These are phyloP conservation scores for Carex kokanica DNA, from an alignment of 176 grass and related monocot species.

Conservation along the genomic window DNA sequence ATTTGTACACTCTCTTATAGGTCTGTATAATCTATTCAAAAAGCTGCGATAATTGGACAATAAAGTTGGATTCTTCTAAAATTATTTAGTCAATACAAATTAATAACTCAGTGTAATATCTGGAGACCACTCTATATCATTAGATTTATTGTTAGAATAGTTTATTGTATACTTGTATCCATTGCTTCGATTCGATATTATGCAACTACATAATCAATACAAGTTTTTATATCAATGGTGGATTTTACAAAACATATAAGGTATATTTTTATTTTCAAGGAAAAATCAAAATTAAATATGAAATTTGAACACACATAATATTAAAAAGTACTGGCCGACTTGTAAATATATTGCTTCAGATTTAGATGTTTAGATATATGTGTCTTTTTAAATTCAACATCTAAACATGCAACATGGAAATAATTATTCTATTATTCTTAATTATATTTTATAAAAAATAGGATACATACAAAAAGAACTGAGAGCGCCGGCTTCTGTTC, in stretches of 20 bases:
- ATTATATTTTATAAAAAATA: neutral
- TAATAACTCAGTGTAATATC: too few relatives aligned
- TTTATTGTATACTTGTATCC: too few relatives aligned
- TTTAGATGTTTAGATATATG: neutral
- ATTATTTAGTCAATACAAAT: too few relatives aligned
- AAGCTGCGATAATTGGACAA: too few relatives aligned
- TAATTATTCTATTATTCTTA: neutral
- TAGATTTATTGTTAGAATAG: too few relatives aligned
- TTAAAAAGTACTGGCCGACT: neutral
- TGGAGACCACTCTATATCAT: too few relatives aligned
- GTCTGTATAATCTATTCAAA: too few relatives aligned
- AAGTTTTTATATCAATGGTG: neutral
- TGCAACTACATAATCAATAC: neutral
- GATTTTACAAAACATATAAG: neutral
- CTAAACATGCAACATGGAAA: neutral
- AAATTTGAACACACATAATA: neutral
- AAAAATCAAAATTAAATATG: neutral
- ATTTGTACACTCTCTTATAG: neutral
- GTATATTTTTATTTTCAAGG: neutral
- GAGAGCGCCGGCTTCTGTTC: too few relatives aligned
- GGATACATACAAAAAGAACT: neutral
- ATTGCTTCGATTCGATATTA: neutral
- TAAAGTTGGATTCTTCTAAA: too few relatives aligned
- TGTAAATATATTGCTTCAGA: neutral
- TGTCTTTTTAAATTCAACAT: neutral